phyloP scores from a whole-genome alignment of 352 stramenopile genomes.

The Phytophthora citricola region DNA sequence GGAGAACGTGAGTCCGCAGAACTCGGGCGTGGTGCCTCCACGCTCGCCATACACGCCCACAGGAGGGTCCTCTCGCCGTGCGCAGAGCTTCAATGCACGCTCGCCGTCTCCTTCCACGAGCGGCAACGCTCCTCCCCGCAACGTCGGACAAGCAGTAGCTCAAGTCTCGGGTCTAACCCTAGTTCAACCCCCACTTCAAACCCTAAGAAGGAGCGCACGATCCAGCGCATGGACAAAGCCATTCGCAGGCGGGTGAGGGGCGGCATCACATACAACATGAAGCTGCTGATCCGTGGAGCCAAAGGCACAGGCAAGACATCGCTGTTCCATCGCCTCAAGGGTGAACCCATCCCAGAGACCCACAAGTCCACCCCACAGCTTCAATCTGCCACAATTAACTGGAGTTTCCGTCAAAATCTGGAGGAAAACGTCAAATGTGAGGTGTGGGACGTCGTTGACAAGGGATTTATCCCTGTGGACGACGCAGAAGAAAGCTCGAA shows the following conservation, averaged over 20 bases:
- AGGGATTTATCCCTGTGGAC: slow-evolving; percentile 51
- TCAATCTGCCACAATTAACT: slow-evolving; percentile 90
- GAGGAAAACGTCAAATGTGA: slow-evolving; percentile 92
- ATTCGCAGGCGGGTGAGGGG: slow-evolving; percentile 83
- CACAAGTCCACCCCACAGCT: slow-evolving; percentile 88
- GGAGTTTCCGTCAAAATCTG: slow-evolving; percentile 64
- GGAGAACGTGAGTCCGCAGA: slow-evolving; percentile 31
- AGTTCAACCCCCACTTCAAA: slow-evolving; percentile 20
- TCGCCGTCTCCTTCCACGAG: slow-evolving; percentile 24
- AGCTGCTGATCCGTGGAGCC: slow-evolving; percentile 86
- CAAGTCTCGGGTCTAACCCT: slow-evolving; percentile 15
- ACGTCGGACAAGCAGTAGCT: slow-evolving; percentile 28
- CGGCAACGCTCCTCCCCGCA: slow-evolving; percentile 6
- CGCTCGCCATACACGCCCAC: slow-evolving; percentile 43
- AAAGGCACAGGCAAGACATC: slow-evolving; percentile 90
- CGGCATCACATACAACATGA: slow-evolving; percentile 93
- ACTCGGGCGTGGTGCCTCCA: slow-evolving; percentile 27
- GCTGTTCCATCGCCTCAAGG: slow-evolving; percentile 87
- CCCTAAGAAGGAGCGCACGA: slow-evolving; percentile 57
- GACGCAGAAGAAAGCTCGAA: slow-evolving; percentile 1
- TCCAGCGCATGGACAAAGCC: slow-evolving; percentile 84
- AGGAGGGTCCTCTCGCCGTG: slow-evolving; percentile 28
- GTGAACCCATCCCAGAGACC: slow-evolving; percentile 67
- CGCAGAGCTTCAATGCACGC: slow-evolving; percentile 53
- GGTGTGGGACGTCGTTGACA: slow-evolving; percentile 92